Evolutionary conservation across 2,329 filamentous ascomycete genomes (phyloP).

Genomic region (Capronia americana): DNA sequence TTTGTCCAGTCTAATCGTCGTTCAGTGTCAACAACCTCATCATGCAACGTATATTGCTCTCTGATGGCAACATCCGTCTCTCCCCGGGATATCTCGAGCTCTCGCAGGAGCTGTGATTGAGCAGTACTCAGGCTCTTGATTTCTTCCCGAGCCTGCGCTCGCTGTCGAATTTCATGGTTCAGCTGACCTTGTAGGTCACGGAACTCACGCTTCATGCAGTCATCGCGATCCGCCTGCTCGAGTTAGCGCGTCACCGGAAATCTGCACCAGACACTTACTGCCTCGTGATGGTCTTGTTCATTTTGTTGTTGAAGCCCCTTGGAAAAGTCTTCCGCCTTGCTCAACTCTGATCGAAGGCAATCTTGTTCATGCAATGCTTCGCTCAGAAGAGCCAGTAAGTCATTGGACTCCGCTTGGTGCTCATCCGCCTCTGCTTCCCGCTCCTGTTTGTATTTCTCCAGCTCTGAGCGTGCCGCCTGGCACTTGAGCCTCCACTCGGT

Average conservation of each 20-base stretch:
- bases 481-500: conserved; percentile 18
- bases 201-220: conserved; percentile 7
- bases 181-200: conserved; percentile 11
- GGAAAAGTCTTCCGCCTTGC: conserved; percentile 1
- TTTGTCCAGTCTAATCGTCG: conserved; percentile 6
- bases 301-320: background rate
- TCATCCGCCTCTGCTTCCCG: conserved; percentile 2
- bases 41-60: conserved; percentile 3
- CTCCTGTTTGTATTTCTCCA: conserved; percentile 14
- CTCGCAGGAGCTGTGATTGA: background rate
- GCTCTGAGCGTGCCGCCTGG: conserved; percentile 19
- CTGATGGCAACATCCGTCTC: background rate
- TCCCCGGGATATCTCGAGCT: conserved; percentile 8
- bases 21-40: conserved; percentile 9
- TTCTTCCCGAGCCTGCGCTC: background rate
- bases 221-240: background rate
- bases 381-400: conserved; percentile 5
- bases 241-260: conserved; percentile 11
- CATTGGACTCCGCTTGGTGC: background rate
- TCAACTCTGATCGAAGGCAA: conserved; percentile 13
- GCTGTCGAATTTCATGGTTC: conserved; percentile 7
- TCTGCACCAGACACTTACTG: background rate
- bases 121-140: background rate
- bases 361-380: conserved; percentile 5
- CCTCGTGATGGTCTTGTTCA: conserved; percentile 12